Base-by-base conservation (phyloP, 768 basidiomycete genomes). In the Tricholoma hemisulphureum region DNA sequence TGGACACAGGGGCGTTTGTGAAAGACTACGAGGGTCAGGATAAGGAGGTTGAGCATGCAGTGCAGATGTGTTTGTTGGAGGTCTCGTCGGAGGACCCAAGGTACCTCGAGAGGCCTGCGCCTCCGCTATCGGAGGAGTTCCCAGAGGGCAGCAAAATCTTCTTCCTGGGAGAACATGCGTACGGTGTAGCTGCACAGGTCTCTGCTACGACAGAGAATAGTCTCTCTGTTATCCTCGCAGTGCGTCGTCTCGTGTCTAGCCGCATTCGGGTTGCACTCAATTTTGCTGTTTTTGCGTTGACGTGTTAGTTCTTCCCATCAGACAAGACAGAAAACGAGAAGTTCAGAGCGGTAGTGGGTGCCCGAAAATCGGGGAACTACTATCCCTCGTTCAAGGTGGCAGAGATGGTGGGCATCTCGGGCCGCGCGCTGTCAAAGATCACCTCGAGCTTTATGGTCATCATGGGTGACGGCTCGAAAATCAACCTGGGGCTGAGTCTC, bases 151-250 rank as follows among this genome's bases (percentile, higher is more conserved):
- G 86, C 70, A 92, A 89, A 68, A 91, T 98, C 26, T 97, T 99
- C 75, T 98, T 98, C 85, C 80, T 98, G 6, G 95, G 96, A 14
- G 89, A 92, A 66, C 88, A 93, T 68, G 93, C 91, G 0, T 99
- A 96, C 67, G 97, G 97, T n/a, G 88, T 92, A 2, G 93, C 96
- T 13, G 95, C 95, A 0, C 91, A 95, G 65, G 93, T 99, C 10
- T 81, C 85, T 35, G 81, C 75, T 0, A 92, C 93, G 0, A 82
- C 82, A 0, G 83, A 89, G 3, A 79, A 81, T 2, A 77, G 84
- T 1, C 73, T 98, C 11, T 88, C 93, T 9, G 90, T 98, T 49
- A 74, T 92, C 43, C 82, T 98, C 57, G 95, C 94, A n/a, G 94
- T 96, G 66, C 59, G 79, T 68, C 31, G 14, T 58, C 14, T 20